Percentiles rank a stretch among this genome's conserved stretches.
These are phyloP conservation scores for Plantago elongata DNA, from an alignment of 257 asterid species.

Conservation along the genomic window DNA sequence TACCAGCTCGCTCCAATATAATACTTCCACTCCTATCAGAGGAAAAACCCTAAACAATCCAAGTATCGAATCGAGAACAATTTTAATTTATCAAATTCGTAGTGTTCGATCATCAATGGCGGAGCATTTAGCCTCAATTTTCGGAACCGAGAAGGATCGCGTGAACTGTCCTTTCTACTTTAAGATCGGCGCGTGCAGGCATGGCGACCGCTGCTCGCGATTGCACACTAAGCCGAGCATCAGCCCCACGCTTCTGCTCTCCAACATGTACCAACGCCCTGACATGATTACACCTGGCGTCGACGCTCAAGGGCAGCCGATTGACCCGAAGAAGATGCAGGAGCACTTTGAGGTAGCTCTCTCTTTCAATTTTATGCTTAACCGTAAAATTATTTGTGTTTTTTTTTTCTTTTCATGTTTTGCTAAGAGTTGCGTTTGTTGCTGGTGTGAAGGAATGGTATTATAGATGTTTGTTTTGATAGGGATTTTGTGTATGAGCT, in stretches of 20 bases:
- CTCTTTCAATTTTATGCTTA: not conserved
- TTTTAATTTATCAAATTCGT: too few species aligned
- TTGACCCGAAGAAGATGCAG: slow-evolving; percentile 76
- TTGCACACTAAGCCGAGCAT: slow-evolving; percentile 92
- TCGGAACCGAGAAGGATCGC: slow-evolving; percentile 87
- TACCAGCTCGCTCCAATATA: too few species aligned
- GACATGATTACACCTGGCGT: slow-evolving; percentile 98
- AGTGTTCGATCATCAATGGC: slow-evolving; percentile 38
- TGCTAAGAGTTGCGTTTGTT: not conserved
- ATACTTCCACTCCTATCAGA: too few species aligned
- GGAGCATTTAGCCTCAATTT: slow-evolving; percentile 85
- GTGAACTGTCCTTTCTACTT: slow-evolving; percentile 96
- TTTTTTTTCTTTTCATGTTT: not conserved
- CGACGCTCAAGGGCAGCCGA: slow-evolving; percentile 77
- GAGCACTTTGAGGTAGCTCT: slow-evolving; percentile 74
- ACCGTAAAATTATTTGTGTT: not conserved
- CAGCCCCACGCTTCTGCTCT: slow-evolving; percentile 78
- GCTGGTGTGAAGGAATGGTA: too few species aligned
- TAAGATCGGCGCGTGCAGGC: slow-evolving; percentile 96
- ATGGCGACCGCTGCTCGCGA: slow-evolving; percentile 95
- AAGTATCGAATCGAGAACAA: too few species aligned
- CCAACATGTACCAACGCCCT: slow-evolving; percentile 94
- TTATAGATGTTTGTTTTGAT: too few species aligned
- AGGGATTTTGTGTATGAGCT: too few species aligned
- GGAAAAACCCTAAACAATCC: too few species aligned